phyloP scores from a whole-genome alignment of 1,284 basidiomycete species.

The Gomphus sp. region DNA sequence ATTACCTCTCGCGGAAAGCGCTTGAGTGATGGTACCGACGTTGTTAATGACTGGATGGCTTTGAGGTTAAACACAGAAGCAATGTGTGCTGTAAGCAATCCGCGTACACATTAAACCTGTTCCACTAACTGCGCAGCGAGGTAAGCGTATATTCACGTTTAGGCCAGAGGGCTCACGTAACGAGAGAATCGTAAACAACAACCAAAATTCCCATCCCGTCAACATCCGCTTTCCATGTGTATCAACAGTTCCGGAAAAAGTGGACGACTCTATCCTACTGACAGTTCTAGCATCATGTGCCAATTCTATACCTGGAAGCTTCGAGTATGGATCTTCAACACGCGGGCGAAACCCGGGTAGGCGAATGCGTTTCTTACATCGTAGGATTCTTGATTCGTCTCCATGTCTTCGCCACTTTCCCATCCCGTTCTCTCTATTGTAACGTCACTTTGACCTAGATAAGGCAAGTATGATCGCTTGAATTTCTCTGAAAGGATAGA shows the following conservation, averaged over 20 bases:
- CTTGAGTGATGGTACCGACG: slow-evolving; percentile 86
- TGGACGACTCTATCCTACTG: neutral
- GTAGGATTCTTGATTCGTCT: neutral
- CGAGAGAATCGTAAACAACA: slow-evolving; percentile 63
- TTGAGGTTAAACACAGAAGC: neutral
- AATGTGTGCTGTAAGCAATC: neutral
- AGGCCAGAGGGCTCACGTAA: slow-evolving; percentile 39
- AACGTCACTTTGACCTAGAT: neutral
- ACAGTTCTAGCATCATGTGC: neutral
- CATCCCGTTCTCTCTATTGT: neutral
- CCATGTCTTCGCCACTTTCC: neutral
- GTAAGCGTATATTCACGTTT: slow-evolving; percentile 1
- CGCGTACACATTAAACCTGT: slow-evolving; percentile 82
- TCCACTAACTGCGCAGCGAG: slow-evolving; percentile 55
- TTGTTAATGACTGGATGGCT: slow-evolving; percentile 78
- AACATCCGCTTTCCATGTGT: slow-evolving; percentile 41
- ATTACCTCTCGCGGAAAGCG: slow-evolving; percentile 64
- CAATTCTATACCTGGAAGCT: neutral
- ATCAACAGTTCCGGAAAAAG: slow-evolving; percentile 17
- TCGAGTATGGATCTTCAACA: neutral
- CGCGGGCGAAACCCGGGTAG: neutral
- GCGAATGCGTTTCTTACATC: neutral
- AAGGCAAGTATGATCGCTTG: neutral
- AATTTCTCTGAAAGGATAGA: neutral
- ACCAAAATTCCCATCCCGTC: slow-evolving; percentile 57